A percentile compares a stretch with the other conserved stretches of the same genome.
Evolutionary conservation across 192 early-diverging fungal species (phyloP).

Genomic region (Funneliformis geosporum): DNA sequence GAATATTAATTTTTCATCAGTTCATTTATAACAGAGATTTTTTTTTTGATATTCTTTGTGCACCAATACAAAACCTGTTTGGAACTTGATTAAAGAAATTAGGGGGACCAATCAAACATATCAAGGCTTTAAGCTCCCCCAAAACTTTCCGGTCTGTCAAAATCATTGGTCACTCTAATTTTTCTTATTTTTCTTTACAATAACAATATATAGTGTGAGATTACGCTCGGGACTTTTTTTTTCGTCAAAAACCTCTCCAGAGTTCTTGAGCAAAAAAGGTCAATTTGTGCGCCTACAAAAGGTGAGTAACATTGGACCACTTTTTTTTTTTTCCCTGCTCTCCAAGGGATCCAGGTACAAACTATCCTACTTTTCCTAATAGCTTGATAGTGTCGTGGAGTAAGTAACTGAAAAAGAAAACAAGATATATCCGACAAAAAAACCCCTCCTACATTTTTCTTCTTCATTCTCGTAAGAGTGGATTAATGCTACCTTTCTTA

Average conservation of each 20-base stretch:
- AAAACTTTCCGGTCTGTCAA: neutral
- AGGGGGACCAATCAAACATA: neutral
- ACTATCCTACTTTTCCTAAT: constrained; percentile 18
- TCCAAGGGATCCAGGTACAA: constrained; percentile 27
- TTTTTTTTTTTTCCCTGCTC: constrained; percentile 18
- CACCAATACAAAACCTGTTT: neutral
- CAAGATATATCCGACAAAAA: neutral
- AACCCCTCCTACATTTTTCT: neutral
- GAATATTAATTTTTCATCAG: neutral
- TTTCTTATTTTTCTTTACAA: neutral
- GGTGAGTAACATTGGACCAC: constrained; percentile 28
- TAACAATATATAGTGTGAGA: constrained; percentile 14
- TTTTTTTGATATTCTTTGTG: constrained; percentile 9
- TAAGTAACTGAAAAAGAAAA: neutral
- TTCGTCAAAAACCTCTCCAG: constrained; percentile 2
- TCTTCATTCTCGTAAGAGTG: neutral
- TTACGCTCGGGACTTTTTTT: constrained; percentile 1
- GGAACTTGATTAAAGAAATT: constrained; percentile 2
- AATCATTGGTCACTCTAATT: neutral
- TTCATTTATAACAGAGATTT: neutral
- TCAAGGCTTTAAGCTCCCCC: neutral
- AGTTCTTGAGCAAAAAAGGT: constrained; percentile 24
- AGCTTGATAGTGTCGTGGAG: constrained; percentile 7
- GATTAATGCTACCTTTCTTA: neutral
- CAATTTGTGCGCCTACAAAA: constrained; percentile 15